Percentiles rank a stretch among this genome's conserved stretches.
These are phyloP conservation scores for Cercospora brassicicola DNA, from an alignment of 2,329 filamentous ascomycete species.

Conservation along the genomic window DNA sequence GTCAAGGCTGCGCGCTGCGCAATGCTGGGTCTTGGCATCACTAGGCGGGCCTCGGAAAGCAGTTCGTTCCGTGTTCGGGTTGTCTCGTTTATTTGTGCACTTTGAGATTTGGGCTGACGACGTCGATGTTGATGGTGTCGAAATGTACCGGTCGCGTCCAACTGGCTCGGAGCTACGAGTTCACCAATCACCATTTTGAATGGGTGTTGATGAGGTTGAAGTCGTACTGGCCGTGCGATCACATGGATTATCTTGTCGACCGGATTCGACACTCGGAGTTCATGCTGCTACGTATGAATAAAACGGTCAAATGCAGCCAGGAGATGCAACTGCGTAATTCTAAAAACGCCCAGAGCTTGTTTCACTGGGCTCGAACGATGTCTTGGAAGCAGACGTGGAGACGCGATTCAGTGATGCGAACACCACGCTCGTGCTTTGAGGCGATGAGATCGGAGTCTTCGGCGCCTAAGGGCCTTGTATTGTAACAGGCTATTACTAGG, in stretches of 20 bases:
- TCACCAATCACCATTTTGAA: neutral
- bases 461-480: neutral
- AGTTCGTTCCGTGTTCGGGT: neutral
- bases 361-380: neutral
- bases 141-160: neutral
- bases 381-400: neutral
- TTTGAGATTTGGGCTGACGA: neutral
- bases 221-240: neutral
- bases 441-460: neutral
- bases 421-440: neutral
- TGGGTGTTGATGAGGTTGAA: neutral
- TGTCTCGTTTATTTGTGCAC: neutral
- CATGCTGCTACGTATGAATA: neutral
- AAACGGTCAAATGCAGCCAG: too few species aligned
- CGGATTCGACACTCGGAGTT: neutral
- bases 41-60: neutral
- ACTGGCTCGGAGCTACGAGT: neutral
- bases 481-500: neutral
- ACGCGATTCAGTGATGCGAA: neutral
- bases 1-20: neutral
- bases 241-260: neutral
- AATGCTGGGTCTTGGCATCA: neutral
- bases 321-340: neutral
- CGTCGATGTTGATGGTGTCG: neutral
- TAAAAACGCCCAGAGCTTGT: neutral